Percentiles rank a stretch among this genome's conserved stretches.
phyloP scores from a whole-genome alignment of 306 rosid species.

The Glycyrrhiza uralensis region DNA sequence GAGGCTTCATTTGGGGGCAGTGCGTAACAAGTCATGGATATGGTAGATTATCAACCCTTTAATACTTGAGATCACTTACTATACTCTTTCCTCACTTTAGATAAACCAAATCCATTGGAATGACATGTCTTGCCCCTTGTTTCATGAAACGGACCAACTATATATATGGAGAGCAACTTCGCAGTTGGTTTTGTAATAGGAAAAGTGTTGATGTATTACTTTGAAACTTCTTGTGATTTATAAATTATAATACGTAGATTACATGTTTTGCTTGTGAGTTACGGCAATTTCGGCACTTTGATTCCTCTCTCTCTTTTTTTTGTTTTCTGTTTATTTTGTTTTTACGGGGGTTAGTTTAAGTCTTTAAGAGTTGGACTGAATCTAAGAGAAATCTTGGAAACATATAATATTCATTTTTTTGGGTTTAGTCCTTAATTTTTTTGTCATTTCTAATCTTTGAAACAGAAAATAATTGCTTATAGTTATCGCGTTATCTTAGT shows the following conservation, averaged over 20 bases:
- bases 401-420: too few relatives aligned
- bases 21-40: too few relatives aligned
- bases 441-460: too few relatives aligned
- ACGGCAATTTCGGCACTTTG: not conserved
- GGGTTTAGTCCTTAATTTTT: too few relatives aligned
- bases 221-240: not conserved
- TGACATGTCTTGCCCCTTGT: conserved; percentile 17
- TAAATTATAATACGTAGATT: conserved; percentile 5
- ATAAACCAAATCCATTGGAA: too few relatives aligned
- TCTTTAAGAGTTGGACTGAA: not conserved
- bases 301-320: not conserved
- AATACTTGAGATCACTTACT: too few relatives aligned
- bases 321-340: not conserved
- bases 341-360: not conserved
- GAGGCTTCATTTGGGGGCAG: not conserved
- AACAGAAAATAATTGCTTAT: too few relatives aligned
- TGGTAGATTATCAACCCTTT: too few relatives aligned
- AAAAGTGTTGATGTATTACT: conserved; percentile 18
- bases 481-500: too few relatives aligned
- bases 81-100: too few relatives aligned
- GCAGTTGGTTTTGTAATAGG: conserved; percentile 23
- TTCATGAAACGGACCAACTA: not conserved
- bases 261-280: not conserved
- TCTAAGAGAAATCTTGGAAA: not conserved
- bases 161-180: not conserved